These are phyloP conservation scores for Botrytis porri DNA, from an alignment of 2,329 filamentous ascomycete species.

Conservation along the genomic window DNA sequence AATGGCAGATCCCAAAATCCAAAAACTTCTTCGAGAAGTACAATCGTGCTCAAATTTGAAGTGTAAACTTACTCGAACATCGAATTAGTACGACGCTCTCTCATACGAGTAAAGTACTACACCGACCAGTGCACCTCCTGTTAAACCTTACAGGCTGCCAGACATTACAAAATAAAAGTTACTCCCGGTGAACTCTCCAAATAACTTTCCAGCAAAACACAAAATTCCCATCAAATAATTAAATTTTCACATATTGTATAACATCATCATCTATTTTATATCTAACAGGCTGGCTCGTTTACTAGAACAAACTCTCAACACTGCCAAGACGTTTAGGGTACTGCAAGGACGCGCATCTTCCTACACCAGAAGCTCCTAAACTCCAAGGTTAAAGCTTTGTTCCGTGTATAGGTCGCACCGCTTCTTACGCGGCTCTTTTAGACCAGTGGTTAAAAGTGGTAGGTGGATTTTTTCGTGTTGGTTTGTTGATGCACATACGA, in stretches of 20 bases:
- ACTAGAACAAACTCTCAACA: background rate
- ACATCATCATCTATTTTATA: background rate
- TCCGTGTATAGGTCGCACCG: background rate
- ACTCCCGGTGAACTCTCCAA: background rate
- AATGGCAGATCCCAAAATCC: background rate
- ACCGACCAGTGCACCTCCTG: background rate
- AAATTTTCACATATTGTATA: background rate
- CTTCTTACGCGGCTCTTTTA: background rate
- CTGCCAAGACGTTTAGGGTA: slow-evolving; percentile 18
- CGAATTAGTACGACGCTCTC: background rate
- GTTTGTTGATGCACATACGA: background rate
- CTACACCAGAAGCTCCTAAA: background rate
- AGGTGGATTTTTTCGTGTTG: background rate
- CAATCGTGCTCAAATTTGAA: background rate
- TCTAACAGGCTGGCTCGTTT: background rate
- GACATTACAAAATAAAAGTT: background rate
- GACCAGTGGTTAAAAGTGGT: background rate
- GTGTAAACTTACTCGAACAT: background rate
- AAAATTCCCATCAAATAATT: background rate
- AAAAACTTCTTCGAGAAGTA: background rate
- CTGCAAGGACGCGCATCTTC: slow-evolving; percentile 17
- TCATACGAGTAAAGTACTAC: background rate
- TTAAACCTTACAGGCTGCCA: background rate
- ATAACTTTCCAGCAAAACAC: background rate
- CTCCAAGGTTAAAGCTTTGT: background rate